Evolutionary conservation across 2,329 filamentous ascomycete genomes (phyloP), one percentile per base, ranked within the genome.

Genomic region (Dendryphion nanum): DNA sequence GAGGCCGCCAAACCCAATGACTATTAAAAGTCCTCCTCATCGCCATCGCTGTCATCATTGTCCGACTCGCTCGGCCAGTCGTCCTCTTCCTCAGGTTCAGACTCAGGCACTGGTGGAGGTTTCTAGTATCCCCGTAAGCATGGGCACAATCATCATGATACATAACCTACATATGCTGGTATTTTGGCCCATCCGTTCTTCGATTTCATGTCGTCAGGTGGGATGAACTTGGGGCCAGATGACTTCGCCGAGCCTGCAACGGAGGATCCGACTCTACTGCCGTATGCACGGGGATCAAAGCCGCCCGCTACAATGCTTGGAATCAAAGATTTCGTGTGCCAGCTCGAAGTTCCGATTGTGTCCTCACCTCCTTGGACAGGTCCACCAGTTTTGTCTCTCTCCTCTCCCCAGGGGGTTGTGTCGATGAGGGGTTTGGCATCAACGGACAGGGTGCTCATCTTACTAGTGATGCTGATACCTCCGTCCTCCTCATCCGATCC

Each of bases 71-170:
- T 15, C 10, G 12, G 10, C 8, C 16, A 13, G 6, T 69, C 66
- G 26, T 76, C 73, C 3, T 64, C 67, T 18, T 66, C 52, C 59
- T 69, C 18, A 61, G 69, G 18, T 59, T 68, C 23, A 52, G 60
- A 56, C 61, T 67, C 37, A n/a, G n/a, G n/a, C n/a, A n/a, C n/a
- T n/a, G n/a, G n/a, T n/a, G n/a, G n/a, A 8, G 32, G 18, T 18
- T 31, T 32, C 15, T 26, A 26, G 8, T 8, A 26, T 8, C n/a
- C 8, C 23, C 23, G 23, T 26, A 8, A 26, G 23, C 16, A 13
- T 30, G 12, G 29, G 10, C 29, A 30, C 10, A 30, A 30, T 15
- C 12, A 30, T 4, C 8, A 16, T 13, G 29, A 30, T 13, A 33
- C 15, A 20, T 19, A 42, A n/a, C 56, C 37, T 55, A 63, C 58